Base-by-base conservation (phyloP, 2,329 filamentous ascomycete genomes). In the Elsinoe ampelina region DNA sequence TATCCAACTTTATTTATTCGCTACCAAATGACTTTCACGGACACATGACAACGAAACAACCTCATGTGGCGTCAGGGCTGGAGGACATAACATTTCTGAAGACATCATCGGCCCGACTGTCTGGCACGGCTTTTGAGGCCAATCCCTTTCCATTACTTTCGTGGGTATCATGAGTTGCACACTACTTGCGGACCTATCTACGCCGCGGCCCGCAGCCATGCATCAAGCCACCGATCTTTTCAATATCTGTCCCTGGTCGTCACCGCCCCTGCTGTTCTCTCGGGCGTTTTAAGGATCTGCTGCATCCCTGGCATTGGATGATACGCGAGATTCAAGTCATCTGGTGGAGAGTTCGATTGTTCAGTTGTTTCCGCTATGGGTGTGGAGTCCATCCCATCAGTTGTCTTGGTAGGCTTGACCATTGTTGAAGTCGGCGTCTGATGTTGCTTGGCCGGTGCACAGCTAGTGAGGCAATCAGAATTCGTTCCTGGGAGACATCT, bases 381-480 rank as follows among this genome's bases (percentile, higher is more conserved):
- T 8, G 8, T 5, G 5, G 26, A 30, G 26, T 5, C 26, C 26
- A 30, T 5, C 26, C 7, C 26, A 30, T 30, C 26, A 30, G 26
- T 30, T 30, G 41, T 45, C 12, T 15, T 20, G 19, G 41, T 45
- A 2, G 41, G 41, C 26, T 45, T 22, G 10, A 6, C 19, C 41
- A 45, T 13, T 30, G 17, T 50, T 5, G 45, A 15, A n/a, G 19
- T 26, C 26, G 45, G 26, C 13, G 45, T 50, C n/a, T 26, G 20
- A 22, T 17, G 12, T 17, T 19, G 19, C 10, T 12, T 26, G 8
- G n/a, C 19, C 10, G 17, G 17, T 8, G 26, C 13, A 17, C 48
- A 52, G 48, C 34, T 39, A 15, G 32, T 52, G 7, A 39, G 48
- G 32, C 48, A 52, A 15, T 52, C 48, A 3, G 48, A 52, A 11